Evolutionary conservation across 2,329 filamentous ascomycete species (phyloP).

Genomic region (Paracorniculantispora psalliotae): DNA sequence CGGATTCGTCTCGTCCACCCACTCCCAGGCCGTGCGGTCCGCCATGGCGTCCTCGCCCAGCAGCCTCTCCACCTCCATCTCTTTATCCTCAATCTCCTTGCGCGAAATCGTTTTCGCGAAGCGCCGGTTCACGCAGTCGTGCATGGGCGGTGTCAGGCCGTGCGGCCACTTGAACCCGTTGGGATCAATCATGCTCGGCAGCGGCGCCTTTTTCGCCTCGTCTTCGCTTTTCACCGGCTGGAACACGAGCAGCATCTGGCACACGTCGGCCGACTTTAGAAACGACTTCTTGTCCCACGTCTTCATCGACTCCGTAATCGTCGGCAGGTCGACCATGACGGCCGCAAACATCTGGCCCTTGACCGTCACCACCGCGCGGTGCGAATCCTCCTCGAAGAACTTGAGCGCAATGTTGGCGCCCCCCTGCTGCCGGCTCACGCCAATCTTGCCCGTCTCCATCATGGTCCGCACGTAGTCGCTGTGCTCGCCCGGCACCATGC

Average conservation of each 20-base stretch:
- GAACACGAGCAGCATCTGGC: slow-evolving; percentile 81
- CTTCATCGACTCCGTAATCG: slow-evolving; percentile 87
- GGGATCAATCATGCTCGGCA: slow-evolving; percentile 66
- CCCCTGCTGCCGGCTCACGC: slow-evolving; percentile 55
- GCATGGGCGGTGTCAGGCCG: slow-evolving; percentile 82
- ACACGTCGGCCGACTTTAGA: slow-evolving; percentile 85
- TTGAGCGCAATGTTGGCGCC: slow-evolving; percentile 76
- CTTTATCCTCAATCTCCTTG: slow-evolving; percentile 79
- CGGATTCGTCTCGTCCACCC: slow-evolving; percentile 52
- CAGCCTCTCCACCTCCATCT: slow-evolving; percentile 70
- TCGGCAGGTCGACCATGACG: slow-evolving; percentile 76
- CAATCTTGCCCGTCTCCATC: slow-evolving; percentile 73
- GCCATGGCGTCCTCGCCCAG: slow-evolving; percentile 64
- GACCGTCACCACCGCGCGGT: slow-evolving; percentile 68
- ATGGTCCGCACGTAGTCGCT: slow-evolving; percentile 75
- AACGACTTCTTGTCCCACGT: slow-evolving; percentile 85
- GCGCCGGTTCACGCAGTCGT: slow-evolving; percentile 73
- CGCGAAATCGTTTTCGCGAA: slow-evolving; percentile 80
- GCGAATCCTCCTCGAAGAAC: slow-evolving; percentile 69
- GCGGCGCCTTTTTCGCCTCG: slow-evolving; percentile 60
- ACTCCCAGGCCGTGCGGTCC: slow-evolving; percentile 56
- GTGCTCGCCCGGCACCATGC: slow-evolving; percentile 82
- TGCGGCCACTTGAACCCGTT: slow-evolving; percentile 69
- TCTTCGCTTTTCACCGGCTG: slow-evolving; percentile 60
- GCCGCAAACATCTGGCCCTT: slow-evolving; percentile 70